Evolutionary conservation across 345 rosid species (phyloP).

Genomic region (Cardiospermum halicacabum): DNA sequence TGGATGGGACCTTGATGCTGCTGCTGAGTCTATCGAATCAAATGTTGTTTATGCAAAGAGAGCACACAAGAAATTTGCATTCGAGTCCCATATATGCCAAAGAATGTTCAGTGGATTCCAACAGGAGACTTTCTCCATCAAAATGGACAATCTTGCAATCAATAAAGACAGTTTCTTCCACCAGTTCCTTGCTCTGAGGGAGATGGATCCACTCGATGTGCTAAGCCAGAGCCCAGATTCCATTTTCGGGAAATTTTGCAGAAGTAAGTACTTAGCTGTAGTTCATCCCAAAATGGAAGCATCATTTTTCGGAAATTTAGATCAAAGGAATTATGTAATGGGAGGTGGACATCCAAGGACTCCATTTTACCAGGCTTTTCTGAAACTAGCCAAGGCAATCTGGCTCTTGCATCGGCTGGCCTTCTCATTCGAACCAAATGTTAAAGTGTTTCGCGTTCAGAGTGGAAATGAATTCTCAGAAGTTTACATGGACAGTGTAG

Average conservation of each 20-base stretch:
- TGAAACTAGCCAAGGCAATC: slow-evolving; percentile 67
- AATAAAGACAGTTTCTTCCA: slow-evolving; percentile 64
- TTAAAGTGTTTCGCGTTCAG: slow-evolving; percentile 62
- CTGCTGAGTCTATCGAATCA: slow-evolving; percentile 68
- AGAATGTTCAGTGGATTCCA: slow-evolving; percentile 81
- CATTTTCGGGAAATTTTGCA: slow-evolving; percentile 63
- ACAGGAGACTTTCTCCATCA: slow-evolving; percentile 46
- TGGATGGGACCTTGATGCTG: slow-evolving; percentile 93
- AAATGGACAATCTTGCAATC: slow-evolving; percentile 30
- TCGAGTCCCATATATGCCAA: slow-evolving; percentile 79
- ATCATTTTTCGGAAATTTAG: slow-evolving; percentile 77
- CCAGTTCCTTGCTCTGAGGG: slow-evolving; percentile 58
- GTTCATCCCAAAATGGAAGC: slow-evolving; percentile 89
- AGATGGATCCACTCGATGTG: slow-evolving; percentile 68
- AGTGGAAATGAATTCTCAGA: slow-evolving; percentile 69
- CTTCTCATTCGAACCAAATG: slow-evolving; percentile 58
- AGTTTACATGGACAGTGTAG: slow-evolving; percentile 74
- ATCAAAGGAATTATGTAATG: slow-evolving; percentile 60
- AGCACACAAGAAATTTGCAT: slow-evolving; percentile 79
- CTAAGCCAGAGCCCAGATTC: slow-evolving; percentile 77
- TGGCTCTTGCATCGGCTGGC: slow-evolving; percentile 86
- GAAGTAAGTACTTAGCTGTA: slow-evolving; percentile 56
- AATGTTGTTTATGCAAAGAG: slow-evolving; percentile 72
- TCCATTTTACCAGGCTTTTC: slow-evolving; percentile 64
- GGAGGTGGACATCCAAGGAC: slow-evolving; percentile 87